These are phyloP conservation scores for Sanghuangporus weigelae DNA, from an alignment of 1,284 basidiomycete genomes.

Conservation along the genomic window DNA sequence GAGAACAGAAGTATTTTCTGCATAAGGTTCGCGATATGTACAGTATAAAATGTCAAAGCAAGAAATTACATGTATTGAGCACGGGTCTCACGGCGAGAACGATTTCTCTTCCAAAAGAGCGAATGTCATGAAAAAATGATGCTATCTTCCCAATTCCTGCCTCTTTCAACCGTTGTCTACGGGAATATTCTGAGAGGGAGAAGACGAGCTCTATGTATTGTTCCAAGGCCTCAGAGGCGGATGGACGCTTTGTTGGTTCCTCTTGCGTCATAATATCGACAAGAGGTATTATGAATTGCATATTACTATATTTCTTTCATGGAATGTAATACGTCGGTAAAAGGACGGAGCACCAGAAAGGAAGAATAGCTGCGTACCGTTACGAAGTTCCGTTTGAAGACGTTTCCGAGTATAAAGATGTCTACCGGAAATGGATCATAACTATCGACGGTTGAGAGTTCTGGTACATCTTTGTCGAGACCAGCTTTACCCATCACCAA, in stretches of 20 bases:
- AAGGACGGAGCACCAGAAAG: not conserved
- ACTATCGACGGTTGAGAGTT: not conserved
- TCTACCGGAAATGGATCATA: slow-evolving; percentile 12
- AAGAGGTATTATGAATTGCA: not conserved
- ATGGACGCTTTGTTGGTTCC: not conserved
- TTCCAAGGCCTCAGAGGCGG: not conserved
- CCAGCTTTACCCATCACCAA: not conserved
- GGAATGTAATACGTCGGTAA: too few species aligned
- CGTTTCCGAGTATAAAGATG: slow-evolving; percentile 7
- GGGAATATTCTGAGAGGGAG: not conserved
- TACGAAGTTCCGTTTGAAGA: not conserved
- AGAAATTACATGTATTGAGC: not conserved
- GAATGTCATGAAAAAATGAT: not conserved
- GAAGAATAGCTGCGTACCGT: not conserved
- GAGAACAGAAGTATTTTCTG: too few species aligned
- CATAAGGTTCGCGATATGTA: too few species aligned
- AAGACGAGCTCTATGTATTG: not conserved
- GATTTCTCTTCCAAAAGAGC: not conserved
- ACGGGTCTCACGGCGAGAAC: not conserved
- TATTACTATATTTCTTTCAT: slow-evolving; percentile 2
- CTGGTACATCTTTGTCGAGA: not conserved
- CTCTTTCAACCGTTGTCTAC: slow-evolving; percentile 12
- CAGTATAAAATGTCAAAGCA: too few species aligned
- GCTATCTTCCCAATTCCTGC: not conserved
- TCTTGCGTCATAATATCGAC: not conserved